Evolutionary conservation across 2,329 filamentous ascomycete genomes (phyloP), one percentile per base, ranked within the genome.

Genomic region (Boeremia exigua): DNA sequence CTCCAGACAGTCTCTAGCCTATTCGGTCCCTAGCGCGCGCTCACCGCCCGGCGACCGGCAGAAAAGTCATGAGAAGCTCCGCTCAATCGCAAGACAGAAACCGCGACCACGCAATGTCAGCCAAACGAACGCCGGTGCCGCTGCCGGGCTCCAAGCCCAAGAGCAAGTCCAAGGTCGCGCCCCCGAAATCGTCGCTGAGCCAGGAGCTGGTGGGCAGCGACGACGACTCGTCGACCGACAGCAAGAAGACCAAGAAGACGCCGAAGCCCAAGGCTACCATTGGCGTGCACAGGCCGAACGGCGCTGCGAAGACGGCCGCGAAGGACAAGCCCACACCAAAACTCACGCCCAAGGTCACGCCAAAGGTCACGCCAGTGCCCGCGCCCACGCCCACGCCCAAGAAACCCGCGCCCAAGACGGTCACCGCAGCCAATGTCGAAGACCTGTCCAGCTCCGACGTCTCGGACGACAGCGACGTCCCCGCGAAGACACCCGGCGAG

Each of bases 191-290:
- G 34, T 53, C 56, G 46, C 60, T 75, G 62, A 77, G 75, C 61
- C 62, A 70, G 49, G 75, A 78, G 64, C 65, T 71, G 15, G 56
- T 77, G 11, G 62, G 59, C 15, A 69, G 67, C 48, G 71, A 71
- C 55, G 71, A 73, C 62, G 68, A 74, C 53, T 72, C 70, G 19
- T 56, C 61, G 29, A 57, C 38, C 33, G 70, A 72, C 46, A 60
- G 44, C 32, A 36, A 60, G 10, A 58, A 58, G 46, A 27, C 61
- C 19, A 63, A 60, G 34, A 55, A 58, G 58, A 39, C 46, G 50
- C 55, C 52, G 37, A 72, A 67, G 56, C 53, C 66, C 8, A 59
- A 65, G 55, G 65, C 65, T 2, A 69, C 59, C 10, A 75, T 75
- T 45, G 70, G 60, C 6, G 62, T 75, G 27, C 70, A 74, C 47